Base-by-base conservation (phyloP, 129 eudicot species). In the Lactuca saligna region DNA sequence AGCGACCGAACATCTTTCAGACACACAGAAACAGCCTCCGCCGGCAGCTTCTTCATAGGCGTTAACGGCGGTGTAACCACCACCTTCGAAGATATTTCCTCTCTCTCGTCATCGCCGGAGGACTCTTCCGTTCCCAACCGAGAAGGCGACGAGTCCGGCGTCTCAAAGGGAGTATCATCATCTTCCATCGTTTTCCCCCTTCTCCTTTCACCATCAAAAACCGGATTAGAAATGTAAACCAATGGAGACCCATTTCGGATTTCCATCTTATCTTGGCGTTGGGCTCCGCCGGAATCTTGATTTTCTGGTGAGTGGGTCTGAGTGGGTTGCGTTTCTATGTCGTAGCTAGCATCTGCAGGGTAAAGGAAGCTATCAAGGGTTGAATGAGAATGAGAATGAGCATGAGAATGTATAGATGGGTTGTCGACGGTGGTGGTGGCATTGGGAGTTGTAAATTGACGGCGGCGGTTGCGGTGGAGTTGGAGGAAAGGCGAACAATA, bases 81-180 rank as follows among this genome's bases (percentile, higher is more conserved):
- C 14, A 51, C 66, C 68, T 73, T 79, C 4, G 80, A 53, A 0
- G 71, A 59, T 13, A 44, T 15, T 35, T 31, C 71, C 15, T 35
- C 59, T 2, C 5, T 61, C 58, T 33, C 77, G 51, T 75, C 82
- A 5, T 71, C 89, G 7, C 82, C 71, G 3, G 80, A 71, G 5
- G 85, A 84, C 16, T 68, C 81, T 12, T 46, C 75, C 8, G 68
- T 61, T 17, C 70, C 91, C 56, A 91, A 65, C 31, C 85, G 81
- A 1, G 97, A 87, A 5, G 97, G 97, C 16, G 97, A 91, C 2
- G 82, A 66, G 7, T 78, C 91, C 0, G 97, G 97, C 17, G 95
- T 91, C 80, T 82, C 90, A 44, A 85, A 91, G 8, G 97, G 91
- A 0, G 95, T 91, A 31, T 74, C 81, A 66, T 15, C 56, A 13